These are phyloP conservation scores for Mortierella polycephala DNA, from an alignment of 371 early-diverging fungal genomes.

Conservation along the genomic window DNA sequence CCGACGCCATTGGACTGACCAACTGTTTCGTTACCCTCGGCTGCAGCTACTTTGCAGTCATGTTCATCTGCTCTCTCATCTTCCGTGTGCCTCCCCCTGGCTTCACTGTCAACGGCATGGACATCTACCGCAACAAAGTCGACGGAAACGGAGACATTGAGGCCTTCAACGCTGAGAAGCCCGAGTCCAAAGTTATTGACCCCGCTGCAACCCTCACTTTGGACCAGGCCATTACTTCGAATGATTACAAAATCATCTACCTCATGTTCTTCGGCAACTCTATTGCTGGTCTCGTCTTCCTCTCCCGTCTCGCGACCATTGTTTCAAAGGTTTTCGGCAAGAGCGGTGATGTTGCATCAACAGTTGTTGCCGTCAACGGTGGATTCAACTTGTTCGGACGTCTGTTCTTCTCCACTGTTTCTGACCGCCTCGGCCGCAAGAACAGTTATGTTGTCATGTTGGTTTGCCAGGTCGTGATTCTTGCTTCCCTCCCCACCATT, in stretches of 20 bases:
- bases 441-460: conserved; percentile 63
- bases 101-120: conserved; percentile 66
- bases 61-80: conserved; percentile 49
- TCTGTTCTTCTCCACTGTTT: conserved; percentile 61
- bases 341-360: conserved; percentile 54
- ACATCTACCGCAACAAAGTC: conserved; percentile 59
- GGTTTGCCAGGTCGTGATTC: conserved; percentile 58
- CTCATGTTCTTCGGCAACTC: conserved; percentile 67
- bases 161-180: conserved; percentile 20
- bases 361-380: conserved; percentile 71
- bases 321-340: conserved; percentile 60
- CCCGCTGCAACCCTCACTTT: conserved; percentile 56
- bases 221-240: conserved; percentile 59
- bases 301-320: conserved; percentile 70
- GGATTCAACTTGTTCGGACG: conserved; percentile 73
- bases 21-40: conserved; percentile 65
- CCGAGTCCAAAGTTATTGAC: conserved; percentile 16
- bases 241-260: conserved; percentile 68
- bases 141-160: conserved; percentile 23
- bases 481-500: conserved; percentile 61
- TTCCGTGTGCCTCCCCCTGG: conserved; percentile 75
- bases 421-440: conserved; percentile 71
- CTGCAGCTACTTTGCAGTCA: conserved; percentile 56
- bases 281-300: conserved; percentile 67
- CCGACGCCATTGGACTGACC: conserved; percentile 60